Base-by-base conservation (phyloP, 202 grass and related monocot genomes). In the Cymbopogon flexuosus region DNA sequence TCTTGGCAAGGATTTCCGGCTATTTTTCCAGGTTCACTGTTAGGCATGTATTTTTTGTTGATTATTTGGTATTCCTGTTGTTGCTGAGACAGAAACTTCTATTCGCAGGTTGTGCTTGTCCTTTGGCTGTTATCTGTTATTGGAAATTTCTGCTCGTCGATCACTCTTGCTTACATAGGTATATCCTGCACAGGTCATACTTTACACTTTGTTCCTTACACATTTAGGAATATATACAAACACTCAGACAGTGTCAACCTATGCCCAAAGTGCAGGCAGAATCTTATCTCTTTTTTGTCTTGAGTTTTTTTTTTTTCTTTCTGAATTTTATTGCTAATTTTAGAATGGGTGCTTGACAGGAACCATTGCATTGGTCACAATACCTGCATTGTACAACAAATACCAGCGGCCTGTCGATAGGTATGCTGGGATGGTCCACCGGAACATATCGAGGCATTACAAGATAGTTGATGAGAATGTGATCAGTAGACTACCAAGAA, bases 111-210 rank as follows among this genome's bases (percentile, higher is more conserved):
- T 76, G 83, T 96, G 83, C 69, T 84, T 54, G 78, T 85, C 61
- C 88, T 99, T 22, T 99, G 96, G 96, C 35, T 99, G 40, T 80
- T 93, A 45, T 99, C 96, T 83, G 88, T 91, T 57, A 72, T 93
- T 42, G 90, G 88, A 70, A 89, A 92, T 88, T 96, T 99, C 90
- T 91, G 67, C 84, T 99, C 96, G 66, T 99, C 90, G 40, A 75
- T 89, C 68, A 96, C 88, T 78, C 86, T 94, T 96, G 90, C 80
- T 58, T 99, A 93, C 76, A 91, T 99, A 83, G 96, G 96, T 96
- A 90, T 86, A 68, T 62, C 88, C 4, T 89, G 52, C 24, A 43
- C 30, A 30, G 23, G 68, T 83, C 35, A 70, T 10, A 62, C 27
- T 72, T 57, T 47, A 15, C 22, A 14, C 61, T 34, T 16, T 59